phyloP scores from a whole-genome alignment of 306 rosid genomes.

The Lathyrus aphaca region DNA sequence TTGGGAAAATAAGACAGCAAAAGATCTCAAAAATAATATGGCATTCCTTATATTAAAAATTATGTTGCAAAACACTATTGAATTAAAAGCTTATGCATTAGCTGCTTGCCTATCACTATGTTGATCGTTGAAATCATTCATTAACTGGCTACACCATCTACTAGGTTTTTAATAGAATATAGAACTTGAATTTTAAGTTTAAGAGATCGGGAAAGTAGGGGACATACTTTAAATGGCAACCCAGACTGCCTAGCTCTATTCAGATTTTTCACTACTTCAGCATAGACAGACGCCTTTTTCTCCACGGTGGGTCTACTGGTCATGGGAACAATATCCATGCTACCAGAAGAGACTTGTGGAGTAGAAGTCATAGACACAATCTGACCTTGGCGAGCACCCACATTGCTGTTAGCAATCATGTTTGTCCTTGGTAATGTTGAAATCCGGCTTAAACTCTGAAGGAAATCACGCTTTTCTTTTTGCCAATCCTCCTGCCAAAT shows the following conservation, averaged over 20 bases:
- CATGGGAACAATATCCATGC: slow-evolving; percentile 62
- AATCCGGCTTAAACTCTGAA: slow-evolving; percentile 90
- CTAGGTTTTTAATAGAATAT: slow-evolving; percentile 17
- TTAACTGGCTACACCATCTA: slow-evolving; percentile 24
- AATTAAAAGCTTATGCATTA: slow-evolving; percentile 21
- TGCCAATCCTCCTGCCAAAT: slow-evolving; percentile 93
- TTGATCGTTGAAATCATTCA: slow-evolving; percentile 28
- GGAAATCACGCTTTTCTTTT: slow-evolving; percentile 93
- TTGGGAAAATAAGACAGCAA: slow-evolving; percentile 18
- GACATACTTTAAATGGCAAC: slow-evolving; percentile 75
- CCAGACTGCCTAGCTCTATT: slow-evolving; percentile 87
- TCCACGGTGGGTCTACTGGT: slow-evolving; percentile 72
- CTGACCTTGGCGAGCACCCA: slow-evolving; percentile 66
- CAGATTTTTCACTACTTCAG: slow-evolving; percentile 78
- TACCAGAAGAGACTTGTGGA: slow-evolving; percentile 60
- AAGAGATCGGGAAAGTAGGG: slow-evolving; percentile 22
- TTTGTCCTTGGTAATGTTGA: slow-evolving; percentile 88
- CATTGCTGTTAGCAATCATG: slow-evolving; percentile 49
- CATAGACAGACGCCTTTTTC: slow-evolving; percentile 79
- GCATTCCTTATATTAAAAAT: slow-evolving; percentile 5
- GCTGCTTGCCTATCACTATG: slow-evolving; percentile 23
- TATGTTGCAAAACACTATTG: slow-evolving; percentile 16
- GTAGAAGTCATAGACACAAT: slow-evolving; percentile 53
- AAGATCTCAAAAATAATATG: slow-evolving; percentile 24
- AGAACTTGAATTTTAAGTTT: slow-evolving; percentile 25